phyloP scores from a whole-genome alignment of 106 monocot species.

The Phalaenopsis aphrodite region DNA sequence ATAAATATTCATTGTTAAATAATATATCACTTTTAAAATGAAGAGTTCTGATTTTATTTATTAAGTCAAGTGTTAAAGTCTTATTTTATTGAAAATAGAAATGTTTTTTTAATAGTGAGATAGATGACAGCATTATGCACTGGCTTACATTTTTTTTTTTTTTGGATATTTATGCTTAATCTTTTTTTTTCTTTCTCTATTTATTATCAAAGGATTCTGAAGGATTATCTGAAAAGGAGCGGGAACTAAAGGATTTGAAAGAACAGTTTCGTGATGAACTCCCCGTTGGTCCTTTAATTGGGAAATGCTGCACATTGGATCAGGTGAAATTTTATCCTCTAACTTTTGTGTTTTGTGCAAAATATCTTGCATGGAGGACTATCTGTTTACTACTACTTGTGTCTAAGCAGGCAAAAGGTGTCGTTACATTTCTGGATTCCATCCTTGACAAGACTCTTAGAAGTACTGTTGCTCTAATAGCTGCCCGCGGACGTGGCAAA shows the following conservation, averaged over 20 bases:
- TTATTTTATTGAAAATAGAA: too few relatives aligned
- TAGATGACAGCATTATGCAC: not conserved
- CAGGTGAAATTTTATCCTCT: conserved; percentile 44
- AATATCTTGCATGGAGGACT: not conserved
- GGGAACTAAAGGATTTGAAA: conserved; percentile 74
- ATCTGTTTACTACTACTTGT: conserved; percentile 3
- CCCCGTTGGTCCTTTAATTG: conserved; percentile 82
- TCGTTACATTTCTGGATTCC: conserved; percentile 81
- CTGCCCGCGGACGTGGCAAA: conserved; percentile 94
- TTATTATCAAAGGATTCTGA: conserved; percentile 53
- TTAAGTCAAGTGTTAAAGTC: too few relatives aligned
- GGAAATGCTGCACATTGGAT: conserved; percentile 89
- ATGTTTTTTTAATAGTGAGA: not conserved
- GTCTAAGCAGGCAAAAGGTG: conserved; percentile 61
- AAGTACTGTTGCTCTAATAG: conserved; percentile 81
- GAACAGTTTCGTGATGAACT: conserved; percentile 78
- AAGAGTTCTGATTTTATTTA: too few relatives aligned
- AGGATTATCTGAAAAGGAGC: conserved; percentile 72
- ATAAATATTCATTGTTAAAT: too few relatives aligned
- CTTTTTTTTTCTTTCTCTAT: not conserved
- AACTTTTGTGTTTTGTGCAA: not conserved
- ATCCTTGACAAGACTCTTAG: conserved; percentile 77
- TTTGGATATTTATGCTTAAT: not conserved
- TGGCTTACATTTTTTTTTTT: not conserved
- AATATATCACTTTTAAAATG: too few relatives aligned